A percentile compares a stretch with the other conserved stretches of the same genome.
Conservation (phyloP, 345 rosid species). For the Murraya paniculata region DNA sequence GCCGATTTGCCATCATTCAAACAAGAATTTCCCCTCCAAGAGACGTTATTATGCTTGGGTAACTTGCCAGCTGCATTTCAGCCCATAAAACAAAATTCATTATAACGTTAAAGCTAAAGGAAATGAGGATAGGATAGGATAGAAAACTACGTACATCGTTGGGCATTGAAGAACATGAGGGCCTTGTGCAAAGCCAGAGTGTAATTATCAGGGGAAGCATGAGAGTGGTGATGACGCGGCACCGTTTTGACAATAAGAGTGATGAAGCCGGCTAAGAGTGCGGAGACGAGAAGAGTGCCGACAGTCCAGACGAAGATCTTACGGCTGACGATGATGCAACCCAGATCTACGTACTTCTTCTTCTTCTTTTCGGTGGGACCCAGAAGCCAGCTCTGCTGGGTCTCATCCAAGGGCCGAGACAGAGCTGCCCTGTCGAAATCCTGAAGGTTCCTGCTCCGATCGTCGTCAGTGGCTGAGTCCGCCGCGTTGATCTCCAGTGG, state of each 20-base stretch:
- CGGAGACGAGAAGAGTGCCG: conserved; percentile 59
- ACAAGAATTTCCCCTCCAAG: conserved; percentile 94
- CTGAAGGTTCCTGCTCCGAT: conserved; percentile 79
- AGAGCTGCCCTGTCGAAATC: conserved; percentile 87
- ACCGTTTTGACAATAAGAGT: conserved; percentile 81
- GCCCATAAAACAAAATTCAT: background rate
- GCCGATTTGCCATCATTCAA: conserved; percentile 73
- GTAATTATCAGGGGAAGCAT: conserved; percentile 75
- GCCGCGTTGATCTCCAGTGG: conserved; percentile 88
- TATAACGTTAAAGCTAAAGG: background rate
- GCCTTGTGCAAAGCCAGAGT: conserved; percentile 91
- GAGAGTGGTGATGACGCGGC: conserved; percentile 60
- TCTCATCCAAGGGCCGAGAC: conserved; percentile 81
- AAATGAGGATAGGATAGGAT: background rate
- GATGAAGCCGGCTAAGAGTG: conserved; percentile 63
- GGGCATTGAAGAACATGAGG: conserved; percentile 98
- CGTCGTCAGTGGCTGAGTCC: conserved; percentile 98
- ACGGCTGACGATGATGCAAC: conserved; percentile 93
- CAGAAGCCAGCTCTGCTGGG: conserved; percentile 98
- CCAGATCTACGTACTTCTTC: conserved; percentile 95
- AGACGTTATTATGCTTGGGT: conserved; percentile 87
- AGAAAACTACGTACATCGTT: conserved; percentile 49
- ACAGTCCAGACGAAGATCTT: conserved; percentile 95
- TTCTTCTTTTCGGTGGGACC: conserved; percentile 93
- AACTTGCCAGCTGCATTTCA: conserved; percentile 71